These are phyloP conservation scores for Xylaria longipes DNA, from an alignment of 495 filamentous ascomycete species.

Conservation along the genomic window DNA sequence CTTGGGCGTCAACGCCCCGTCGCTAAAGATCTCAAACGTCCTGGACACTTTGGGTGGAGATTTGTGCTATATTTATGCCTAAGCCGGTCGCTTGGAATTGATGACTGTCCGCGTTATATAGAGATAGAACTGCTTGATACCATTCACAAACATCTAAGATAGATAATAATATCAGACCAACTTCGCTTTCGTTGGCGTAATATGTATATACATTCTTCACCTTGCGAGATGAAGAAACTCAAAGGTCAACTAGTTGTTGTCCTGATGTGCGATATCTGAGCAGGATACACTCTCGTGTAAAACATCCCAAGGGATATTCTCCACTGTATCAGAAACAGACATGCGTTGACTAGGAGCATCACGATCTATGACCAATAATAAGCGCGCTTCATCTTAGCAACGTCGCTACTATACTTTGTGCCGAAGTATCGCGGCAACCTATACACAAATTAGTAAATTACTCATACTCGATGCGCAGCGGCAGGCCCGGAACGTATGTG, in stretches of 20 bases:
- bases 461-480: conserved; percentile 27
- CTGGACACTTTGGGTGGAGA: conserved; percentile 51
- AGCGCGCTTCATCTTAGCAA: background rate
- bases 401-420: background rate
- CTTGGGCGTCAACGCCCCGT: conserved; percentile 45
- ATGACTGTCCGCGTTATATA: background rate
- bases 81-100: conserved; percentile 16
- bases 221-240: background rate
- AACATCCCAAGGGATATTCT: background rate
- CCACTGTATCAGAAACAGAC: background rate
- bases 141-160: background rate
- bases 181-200: background rate
- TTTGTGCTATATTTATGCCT: conserved; percentile 59
- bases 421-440: background rate
- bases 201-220: too few relatives aligned
- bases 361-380: background rate
- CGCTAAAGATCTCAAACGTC: conserved; percentile 51
- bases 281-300: background rate
- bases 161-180: background rate
- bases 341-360: background rate
- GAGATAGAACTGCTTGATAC: conserved; percentile 7
- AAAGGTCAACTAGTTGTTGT: background rate
- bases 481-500: conserved; percentile 33
- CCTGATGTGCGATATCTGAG: background rate
- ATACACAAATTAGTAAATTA: background rate